Percentiles rank a stretch among this genome's conserved stretches.
Conservation (phyloP, 1,139 yeast species). For the Diutina mesorugosa region DNA sequence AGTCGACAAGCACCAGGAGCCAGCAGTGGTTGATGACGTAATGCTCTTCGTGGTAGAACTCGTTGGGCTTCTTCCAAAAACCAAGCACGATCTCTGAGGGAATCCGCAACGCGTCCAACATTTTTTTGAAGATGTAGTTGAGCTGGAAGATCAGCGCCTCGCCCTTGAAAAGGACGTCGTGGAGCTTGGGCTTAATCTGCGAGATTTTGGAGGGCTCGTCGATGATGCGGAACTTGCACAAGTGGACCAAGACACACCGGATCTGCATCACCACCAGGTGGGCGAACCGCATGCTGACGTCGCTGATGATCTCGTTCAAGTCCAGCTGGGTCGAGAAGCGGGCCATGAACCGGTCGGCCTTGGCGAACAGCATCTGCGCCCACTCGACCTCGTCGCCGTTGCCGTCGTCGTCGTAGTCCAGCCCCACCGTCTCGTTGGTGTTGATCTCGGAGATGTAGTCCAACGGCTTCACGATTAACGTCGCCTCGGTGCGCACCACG, state of each 20-base stretch:
- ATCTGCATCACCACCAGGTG: conserved; percentile 22
- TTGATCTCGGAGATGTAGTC: conserved; percentile 42
- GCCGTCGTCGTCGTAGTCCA: neutral
- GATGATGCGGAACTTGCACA: conserved; percentile 25
- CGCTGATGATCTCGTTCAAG: conserved; percentile 33
- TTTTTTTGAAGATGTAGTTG: conserved; percentile 61
- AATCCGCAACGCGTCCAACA: conserved; percentile 60
- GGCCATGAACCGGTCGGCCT: conserved; percentile 21
- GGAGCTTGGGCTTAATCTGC: conserved; percentile 28
- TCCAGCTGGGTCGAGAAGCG: conserved; percentile 19
- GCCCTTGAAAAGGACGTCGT: conserved; percentile 23
- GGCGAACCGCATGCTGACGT: conserved; percentile 28
- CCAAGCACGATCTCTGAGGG: conserved; percentile 73
- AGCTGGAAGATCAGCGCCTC: conserved; percentile 57
- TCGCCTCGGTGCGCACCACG: conserved; percentile 55
- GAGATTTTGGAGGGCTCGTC: conserved; percentile 25
- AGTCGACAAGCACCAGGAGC: conserved; percentile 67
- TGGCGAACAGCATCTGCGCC: conserved; percentile 9
- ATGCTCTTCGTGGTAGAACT: conserved; percentile 35
- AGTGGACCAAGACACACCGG: conserved; percentile 26
- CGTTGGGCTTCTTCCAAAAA: conserved; percentile 68
- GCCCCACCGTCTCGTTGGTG: conserved; percentile 24
- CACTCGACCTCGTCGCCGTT: conserved; percentile 6
- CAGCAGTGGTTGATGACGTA: conserved; percentile 75
- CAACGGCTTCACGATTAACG: conserved; percentile 57